phyloP scores from a whole-genome alignment of 345 rosid species.

The Brassica cretica region DNA sequence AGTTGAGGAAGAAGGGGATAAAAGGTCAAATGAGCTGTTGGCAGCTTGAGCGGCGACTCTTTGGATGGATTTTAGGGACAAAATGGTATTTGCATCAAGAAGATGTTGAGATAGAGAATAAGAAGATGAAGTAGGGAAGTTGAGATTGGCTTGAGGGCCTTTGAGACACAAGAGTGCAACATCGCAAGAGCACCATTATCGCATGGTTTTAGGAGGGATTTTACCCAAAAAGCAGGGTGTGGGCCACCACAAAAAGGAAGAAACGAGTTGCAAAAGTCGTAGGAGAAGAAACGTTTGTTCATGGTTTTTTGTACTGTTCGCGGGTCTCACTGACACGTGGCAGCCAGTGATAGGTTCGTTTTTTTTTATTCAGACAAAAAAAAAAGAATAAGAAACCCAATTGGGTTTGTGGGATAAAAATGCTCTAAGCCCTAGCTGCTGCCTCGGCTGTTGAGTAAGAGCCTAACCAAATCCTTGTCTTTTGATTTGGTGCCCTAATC shows the following conservation, averaged over 20 bases:
- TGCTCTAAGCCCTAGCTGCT: slow-evolving; percentile 83
- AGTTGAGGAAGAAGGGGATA: slow-evolving; percentile 28
- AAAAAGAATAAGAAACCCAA: no score
- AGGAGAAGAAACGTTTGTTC: no score
- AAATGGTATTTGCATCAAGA: slow-evolving; percentile 36
- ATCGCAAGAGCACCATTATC: slow-evolving; percentile 33
- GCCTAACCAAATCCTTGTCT: slow-evolving; percentile 96
- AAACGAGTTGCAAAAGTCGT: no score
- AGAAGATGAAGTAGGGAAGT: slow-evolving; percentile 64
- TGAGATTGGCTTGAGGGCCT: slow-evolving; percentile 84
- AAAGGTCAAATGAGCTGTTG: slow-evolving; percentile 27
- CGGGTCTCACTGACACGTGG: no score
- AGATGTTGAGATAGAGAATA: slow-evolving; percentile 43
- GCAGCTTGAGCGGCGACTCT: slow-evolving; percentile 84
- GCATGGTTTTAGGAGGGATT: no score
- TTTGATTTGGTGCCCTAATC: slow-evolving; percentile 94
- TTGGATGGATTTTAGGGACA: slow-evolving; percentile 93
- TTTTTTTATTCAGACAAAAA: no score
- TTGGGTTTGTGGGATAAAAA: no score
- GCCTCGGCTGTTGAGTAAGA: slow-evolving; percentile 96
- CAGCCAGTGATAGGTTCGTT: no score
- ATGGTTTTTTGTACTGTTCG: no score
- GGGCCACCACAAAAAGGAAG: no score
- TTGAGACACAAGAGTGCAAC: slow-evolving; percentile 93
- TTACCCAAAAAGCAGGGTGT: no score